phyloP scores from a whole-genome alignment of 257 asterid genomes.

The Solanum sejunctum region DNA sequence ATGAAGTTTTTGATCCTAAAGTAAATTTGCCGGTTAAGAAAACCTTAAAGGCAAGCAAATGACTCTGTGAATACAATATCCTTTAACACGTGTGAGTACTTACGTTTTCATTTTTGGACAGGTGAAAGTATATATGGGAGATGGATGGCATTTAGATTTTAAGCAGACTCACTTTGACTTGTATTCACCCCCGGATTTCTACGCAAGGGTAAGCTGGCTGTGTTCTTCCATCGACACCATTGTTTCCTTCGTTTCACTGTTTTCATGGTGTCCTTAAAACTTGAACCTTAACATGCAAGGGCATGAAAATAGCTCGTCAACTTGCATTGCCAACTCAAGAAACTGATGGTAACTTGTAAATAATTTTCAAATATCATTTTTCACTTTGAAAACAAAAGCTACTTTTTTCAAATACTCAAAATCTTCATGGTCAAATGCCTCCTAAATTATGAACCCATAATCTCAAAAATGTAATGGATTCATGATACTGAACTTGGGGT shows the following conservation, averaged over 20 bases:
- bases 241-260: background rate
- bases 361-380: background rate
- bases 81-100: background rate
- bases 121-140: slow-evolving; percentile 88
- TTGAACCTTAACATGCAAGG: background rate
- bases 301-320: background rate
- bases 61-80: background rate
- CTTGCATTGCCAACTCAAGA: background rate
- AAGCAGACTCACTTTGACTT: slow-evolving; percentile 78
- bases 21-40: slow-evolving; percentile 37
- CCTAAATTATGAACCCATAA: background rate
- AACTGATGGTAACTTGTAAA: background rate
- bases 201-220: slow-evolving; percentile 43
- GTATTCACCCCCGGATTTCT: slow-evolving; percentile 90
- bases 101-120: slow-evolving; percentile 4
- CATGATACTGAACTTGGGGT: background rate
- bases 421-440: too few species aligned
- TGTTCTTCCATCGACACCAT: background rate
- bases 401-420: too few species aligned
- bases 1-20: slow-evolving; percentile 41
- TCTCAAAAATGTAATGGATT: background rate
- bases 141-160: slow-evolving; percentile 91
- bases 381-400: too few species aligned
- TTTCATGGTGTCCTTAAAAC: background rate
- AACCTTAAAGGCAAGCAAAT: slow-evolving; percentile 44